These are phyloP conservation scores for Ramalina intermedia DNA, from an alignment of 495 filamentous ascomycete genomes.

Conservation along the genomic window DNA sequence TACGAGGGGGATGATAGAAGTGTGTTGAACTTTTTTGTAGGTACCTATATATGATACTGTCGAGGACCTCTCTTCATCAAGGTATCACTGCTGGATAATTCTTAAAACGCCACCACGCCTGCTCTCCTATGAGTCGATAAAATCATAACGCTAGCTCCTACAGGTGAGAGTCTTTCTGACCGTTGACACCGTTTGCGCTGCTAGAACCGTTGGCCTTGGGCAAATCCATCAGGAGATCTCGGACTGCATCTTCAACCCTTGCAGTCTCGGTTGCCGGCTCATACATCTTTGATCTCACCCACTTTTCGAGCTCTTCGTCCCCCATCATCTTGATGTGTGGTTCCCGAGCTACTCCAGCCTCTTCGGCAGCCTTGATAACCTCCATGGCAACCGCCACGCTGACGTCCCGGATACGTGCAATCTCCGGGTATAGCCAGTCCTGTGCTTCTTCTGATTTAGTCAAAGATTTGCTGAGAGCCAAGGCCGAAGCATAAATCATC, in stretches of 20 bases:
- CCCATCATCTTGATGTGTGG: conserved; percentile 50
- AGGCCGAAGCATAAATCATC: conserved; percentile 66
- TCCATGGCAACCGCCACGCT: conserved; percentile 75
- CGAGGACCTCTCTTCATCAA: too few species aligned
- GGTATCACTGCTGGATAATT: too few species aligned
- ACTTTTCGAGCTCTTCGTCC: conserved; percentile 62
- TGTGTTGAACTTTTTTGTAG: too few species aligned
- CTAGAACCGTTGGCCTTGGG: too few species aligned
- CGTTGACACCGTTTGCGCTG: too few species aligned
- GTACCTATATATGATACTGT: too few species aligned
- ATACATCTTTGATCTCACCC: conserved; percentile 71
- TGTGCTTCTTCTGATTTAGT: conserved; percentile 65
- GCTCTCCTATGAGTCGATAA: too few species aligned
- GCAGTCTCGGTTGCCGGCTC: conserved; percentile 55
- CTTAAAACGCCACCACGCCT: too few species aligned
- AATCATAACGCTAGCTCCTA: too few species aligned
- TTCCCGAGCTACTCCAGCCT: conserved; percentile 72
- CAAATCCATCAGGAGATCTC: conserved; percentile 6
- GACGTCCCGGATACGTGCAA: conserved; percentile 82
- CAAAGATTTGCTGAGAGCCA: conserved; percentile 63
- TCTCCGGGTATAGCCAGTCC: conserved; percentile 83
- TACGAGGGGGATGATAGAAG: too few species aligned
- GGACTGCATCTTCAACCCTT: conserved; percentile 38
- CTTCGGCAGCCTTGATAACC: conserved; percentile 84
- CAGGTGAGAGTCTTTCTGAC: too few species aligned